Conservation (phyloP, 495 filamentous ascomycete species). For the Podospora tetraspora region DNA sequence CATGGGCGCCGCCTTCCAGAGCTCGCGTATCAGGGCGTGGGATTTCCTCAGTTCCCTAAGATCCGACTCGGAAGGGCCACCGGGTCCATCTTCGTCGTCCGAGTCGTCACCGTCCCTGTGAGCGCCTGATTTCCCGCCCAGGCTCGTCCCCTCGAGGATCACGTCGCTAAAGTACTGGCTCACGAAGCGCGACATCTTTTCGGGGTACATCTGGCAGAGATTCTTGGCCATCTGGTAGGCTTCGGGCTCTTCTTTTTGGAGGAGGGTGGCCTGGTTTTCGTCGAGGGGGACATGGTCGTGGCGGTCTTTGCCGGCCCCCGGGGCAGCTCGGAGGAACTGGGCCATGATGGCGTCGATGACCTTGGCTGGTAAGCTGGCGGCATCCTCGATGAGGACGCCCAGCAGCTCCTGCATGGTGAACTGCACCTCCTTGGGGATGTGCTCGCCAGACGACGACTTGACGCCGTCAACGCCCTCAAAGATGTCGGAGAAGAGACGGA, state of each 20-base stretch:
- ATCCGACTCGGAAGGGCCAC: constrained; percentile 71
- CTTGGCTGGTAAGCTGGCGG: constrained; percentile 66
- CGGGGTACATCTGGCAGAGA: constrained; percentile 83
- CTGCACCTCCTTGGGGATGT: constrained; percentile 83
- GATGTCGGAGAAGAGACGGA: constrained; percentile 75
- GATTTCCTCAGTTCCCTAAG: constrained; percentile 83
- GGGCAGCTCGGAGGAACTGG: constrained; percentile 83
- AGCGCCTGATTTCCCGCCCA: constrained; percentile 36
- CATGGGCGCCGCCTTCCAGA: constrained; percentile 87
- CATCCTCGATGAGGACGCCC: constrained; percentile 81
- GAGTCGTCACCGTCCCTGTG: constrained; percentile 55
- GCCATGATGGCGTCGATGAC: constrained; percentile 92
- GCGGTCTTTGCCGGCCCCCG: constrained; percentile 52
- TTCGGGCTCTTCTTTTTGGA: constrained; percentile 77
- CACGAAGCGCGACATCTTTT: constrained; percentile 89
- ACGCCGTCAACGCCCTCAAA: constrained; percentile 88
- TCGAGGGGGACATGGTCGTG: constrained; percentile 34
- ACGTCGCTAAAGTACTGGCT: constrained; percentile 97
- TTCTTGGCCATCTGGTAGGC: constrained; percentile 95
- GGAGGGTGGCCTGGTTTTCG: constrained; percentile 63
- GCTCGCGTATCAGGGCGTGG: constrained; percentile 79
- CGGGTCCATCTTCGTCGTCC: constrained; percentile 61
- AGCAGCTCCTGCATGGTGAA: constrained; percentile 85
- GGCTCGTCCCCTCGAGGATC: constrained; percentile 77
- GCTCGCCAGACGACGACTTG: constrained; percentile 68